Evolutionary conservation across 257 asterid genomes (phyloP), one percentile per base, ranked within the genome.

Genomic region (Forsythia viridissima): DNA sequence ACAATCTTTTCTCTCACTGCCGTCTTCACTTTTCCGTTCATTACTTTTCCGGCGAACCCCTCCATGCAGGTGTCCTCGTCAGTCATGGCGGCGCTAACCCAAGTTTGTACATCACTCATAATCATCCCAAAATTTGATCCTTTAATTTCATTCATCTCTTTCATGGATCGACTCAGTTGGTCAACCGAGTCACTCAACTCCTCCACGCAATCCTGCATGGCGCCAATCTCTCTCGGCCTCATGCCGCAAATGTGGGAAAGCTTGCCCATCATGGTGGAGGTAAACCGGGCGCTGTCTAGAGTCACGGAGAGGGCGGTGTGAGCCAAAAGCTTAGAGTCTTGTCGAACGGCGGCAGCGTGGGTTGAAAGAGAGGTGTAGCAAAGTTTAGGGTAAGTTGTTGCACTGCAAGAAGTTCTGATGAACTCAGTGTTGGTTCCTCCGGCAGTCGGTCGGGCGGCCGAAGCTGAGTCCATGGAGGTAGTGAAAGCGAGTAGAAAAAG

Each of bases 51-150:
- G 44, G 84, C 76, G 52, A 91, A 93, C 24, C 94, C 97, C 0
- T 91, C 97, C 69, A 80, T 87, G 82, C 97, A 93, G 0, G 97
- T 90, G 57, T 90, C 93, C 15, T 88, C 94, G 30, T 93, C 89
- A 0, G 97, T 93, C 90, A 93, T 76, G 71, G 97, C 98, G 30
- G 94, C 93, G 82, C 98, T 93, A 0, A 93, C 92, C 98, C 98
- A 93, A 0, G 97, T 93, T 78, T 90, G 92, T 8, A 89, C 70
- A 38, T 93, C 86, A 51, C 79, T 86, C 86, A 90, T 86, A 15
- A 68, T 61, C 71, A 77, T 3, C 52, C 11, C 86, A 71, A 86
- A 89, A 18, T 90, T 77, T 2, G 85, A 16, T 5, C 86, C 89
- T 34, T 57, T 80, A 3, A 90, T 46, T 12, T 79, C 77, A 0